Percentiles rank a stretch among this genome's conserved stretches.
Evolutionary conservation across 208 protist genomes (phyloP).

Genomic region (Zelonia costaricensis): DNA sequence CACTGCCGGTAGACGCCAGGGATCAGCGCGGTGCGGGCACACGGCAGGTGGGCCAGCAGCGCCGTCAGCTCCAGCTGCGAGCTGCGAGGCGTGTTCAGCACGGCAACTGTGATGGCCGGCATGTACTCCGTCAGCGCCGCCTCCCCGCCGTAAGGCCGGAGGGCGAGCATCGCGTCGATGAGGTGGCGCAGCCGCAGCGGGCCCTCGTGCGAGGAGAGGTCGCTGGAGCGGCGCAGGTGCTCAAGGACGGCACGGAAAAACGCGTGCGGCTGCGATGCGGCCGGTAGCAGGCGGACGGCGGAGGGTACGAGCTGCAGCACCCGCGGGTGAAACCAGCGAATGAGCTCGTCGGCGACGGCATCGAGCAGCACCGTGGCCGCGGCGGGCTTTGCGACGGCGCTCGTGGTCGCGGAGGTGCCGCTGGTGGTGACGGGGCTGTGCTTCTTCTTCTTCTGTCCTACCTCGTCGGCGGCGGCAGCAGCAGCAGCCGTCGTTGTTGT

Average conservation of each 20-base stretch:
- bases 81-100: slow-evolving; percentile 50
- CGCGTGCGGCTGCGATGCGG: slow-evolving; percentile 22
- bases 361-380: slow-evolving; percentile 11
- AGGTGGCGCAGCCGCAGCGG: slow-evolving; percentile 38
- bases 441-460: not conserved
- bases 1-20: slow-evolving; percentile 58
- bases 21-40: slow-evolving; percentile 42
- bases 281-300: slow-evolving; percentile 42
- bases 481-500: too few relatives aligned
- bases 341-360: slow-evolving; percentile 17
- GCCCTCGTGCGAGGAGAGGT: slow-evolving; percentile 49
- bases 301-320: slow-evolving; percentile 38
- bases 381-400: not conserved
- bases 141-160: slow-evolving; percentile 59
- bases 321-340: slow-evolving; percentile 29
- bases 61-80: slow-evolving; percentile 64
- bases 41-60: slow-evolving; percentile 47
- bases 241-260: slow-evolving; percentile 54
- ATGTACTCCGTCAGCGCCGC: slow-evolving; percentile 66
- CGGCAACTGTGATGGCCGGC: slow-evolving; percentile 56
- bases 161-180: slow-evolving; percentile 47
- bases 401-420: not conserved
- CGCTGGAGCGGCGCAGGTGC: slow-evolving; percentile 50
- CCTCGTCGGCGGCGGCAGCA: too few relatives aligned
- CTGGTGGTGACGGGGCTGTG: not conserved